Base-by-base conservation (phyloP, 2,329 filamentous ascomycete species). In the Uncinocarpus reesii region DNA sequence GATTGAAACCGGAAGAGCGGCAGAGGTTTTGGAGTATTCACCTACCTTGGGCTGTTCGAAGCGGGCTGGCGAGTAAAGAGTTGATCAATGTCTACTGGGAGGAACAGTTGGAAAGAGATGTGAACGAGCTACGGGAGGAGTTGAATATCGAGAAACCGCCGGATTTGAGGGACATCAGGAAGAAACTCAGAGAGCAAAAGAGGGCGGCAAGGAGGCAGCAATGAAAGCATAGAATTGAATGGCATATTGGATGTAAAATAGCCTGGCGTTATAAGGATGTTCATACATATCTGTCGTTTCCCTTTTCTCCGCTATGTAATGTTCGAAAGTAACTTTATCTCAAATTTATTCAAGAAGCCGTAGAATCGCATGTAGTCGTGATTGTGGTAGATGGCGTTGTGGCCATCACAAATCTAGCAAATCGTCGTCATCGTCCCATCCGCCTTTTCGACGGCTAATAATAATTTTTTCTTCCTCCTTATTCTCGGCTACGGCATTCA, bases 1-100 rank as follows among this genome's bases (percentile, higher is more conserved):
- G 77, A 29, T 63, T 86, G 60, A 85, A 84, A 62, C 72, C 73
- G 24, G 73, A 71, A 11, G 80, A 84, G 59, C 71, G 78, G 63
- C 67, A 74, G 58, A 69, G 83, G 49, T 92, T 96, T 60, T 83
- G 71, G 47, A 58, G 57, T 23, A 51, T 69, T 44, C 65, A 95
- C 66, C 70, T 90, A 45, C 92, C 92, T 0, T 98, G 92, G 92
- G 92, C 92, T 29, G 67, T 95, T 37, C 72, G 78, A 47, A 96
- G 94, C 64, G 92, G 92, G 11, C 65, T 87, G 55, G 70, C 77
- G 48, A 77, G 80, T 41, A 79, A 84, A 59, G 86, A 94, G 61
- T 73, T 96, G 28, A 89, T 98, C 56, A 95, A 95, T 65, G 82
- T 98, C 1, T 98, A 95, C 63, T 98, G 92, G 92, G 92, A 98